Percentiles rank a stretch among this genome's conserved stretches.
Conservation (phyloP, 2,329 filamentous ascomycete species). For the Alternaria incomplexa region DNA sequence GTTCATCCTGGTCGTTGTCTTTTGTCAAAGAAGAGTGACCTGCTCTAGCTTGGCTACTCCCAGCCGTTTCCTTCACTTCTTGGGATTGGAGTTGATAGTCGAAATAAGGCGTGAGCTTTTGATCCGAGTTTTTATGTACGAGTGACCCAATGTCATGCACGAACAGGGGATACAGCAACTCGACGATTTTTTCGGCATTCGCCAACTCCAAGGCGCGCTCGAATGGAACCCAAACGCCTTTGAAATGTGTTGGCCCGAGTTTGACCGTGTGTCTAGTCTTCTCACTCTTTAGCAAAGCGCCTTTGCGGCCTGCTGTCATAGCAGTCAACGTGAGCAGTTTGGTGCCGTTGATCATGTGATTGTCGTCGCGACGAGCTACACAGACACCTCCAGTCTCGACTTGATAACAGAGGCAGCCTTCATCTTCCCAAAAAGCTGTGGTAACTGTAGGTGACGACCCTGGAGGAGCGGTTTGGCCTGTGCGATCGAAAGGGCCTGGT, state of each 20-base stretch:
- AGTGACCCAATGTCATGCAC: not conserved
- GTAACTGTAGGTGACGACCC: rapidly evolving
- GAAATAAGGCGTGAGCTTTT: not conserved
- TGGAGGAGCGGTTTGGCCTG: not conserved
- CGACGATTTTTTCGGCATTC: not conserved
- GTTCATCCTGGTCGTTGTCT: not conserved
- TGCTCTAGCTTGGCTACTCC: not conserved
- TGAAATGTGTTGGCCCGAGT: not conserved
- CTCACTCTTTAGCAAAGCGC: not conserved
- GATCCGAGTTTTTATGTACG: not conserved
- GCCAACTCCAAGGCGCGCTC: not conserved
- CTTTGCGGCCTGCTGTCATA: not conserved
- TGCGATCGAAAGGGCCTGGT: not conserved
- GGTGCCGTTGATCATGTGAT: not conserved
- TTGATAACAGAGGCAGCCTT: not conserved
- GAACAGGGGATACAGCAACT: not conserved
- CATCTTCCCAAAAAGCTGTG: not conserved
- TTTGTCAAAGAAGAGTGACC: not conserved
- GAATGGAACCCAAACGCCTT: not conserved
- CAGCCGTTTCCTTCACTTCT: not conserved
- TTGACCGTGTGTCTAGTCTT: not conserved
- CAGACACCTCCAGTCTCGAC: not conserved
- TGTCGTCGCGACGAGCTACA: not conserved
- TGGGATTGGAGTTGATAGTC: not conserved
- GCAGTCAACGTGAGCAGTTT: not conserved